Conservation (phyloP, 179 eudicot species). For the Vitellaria paradoxa region DNA sequence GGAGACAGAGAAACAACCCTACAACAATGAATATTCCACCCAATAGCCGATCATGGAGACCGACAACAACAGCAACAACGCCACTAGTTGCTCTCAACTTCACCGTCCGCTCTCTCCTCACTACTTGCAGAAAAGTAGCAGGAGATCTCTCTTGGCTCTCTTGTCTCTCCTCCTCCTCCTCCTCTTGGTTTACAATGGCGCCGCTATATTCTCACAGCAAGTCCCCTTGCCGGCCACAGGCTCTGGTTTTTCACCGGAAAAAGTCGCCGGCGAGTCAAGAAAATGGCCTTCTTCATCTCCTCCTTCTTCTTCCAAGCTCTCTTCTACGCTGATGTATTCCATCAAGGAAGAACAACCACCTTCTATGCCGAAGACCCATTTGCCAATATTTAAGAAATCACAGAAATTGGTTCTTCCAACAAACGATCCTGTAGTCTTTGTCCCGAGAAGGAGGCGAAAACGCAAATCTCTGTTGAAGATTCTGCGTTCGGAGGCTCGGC, state of each 20-base stretch:
- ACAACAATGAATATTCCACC: not conserved
- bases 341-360: not conserved
- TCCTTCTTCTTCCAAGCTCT: not conserved
- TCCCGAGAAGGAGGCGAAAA: slow-evolving; percentile 14
- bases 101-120: slow-evolving; percentile 12
- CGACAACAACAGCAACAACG: too few relatives aligned
- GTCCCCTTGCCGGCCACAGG: slow-evolving; percentile 19
- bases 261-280: slow-evolving; percentile 18
- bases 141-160: slow-evolving; percentile 36
- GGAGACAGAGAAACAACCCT: too few relatives aligned
- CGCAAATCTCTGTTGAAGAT: slow-evolving; percentile 14
- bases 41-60: not conserved
- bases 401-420: not conserved
- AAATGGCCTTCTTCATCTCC: slow-evolving; percentile 11
- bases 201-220: slow-evolving; percentile 41
- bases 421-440: slow-evolving; percentile 6
- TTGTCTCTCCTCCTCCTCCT: slow-evolving; percentile 39
- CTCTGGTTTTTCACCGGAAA: slow-evolving; percentile 9
- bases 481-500: slow-evolving; percentile 12
- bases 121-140: slow-evolving; percentile 3
- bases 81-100: slow-evolving; percentile 17
- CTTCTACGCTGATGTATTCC: not conserved
- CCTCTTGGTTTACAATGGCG: slow-evolving; percentile 48
- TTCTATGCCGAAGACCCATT: slow-evolving; percentile 18
- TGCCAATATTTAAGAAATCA: slow-evolving; percentile 23